Base-by-base conservation (phyloP, 2,329 filamentous ascomycete species). In the Pseudophaeomoniella oleicola region DNA sequence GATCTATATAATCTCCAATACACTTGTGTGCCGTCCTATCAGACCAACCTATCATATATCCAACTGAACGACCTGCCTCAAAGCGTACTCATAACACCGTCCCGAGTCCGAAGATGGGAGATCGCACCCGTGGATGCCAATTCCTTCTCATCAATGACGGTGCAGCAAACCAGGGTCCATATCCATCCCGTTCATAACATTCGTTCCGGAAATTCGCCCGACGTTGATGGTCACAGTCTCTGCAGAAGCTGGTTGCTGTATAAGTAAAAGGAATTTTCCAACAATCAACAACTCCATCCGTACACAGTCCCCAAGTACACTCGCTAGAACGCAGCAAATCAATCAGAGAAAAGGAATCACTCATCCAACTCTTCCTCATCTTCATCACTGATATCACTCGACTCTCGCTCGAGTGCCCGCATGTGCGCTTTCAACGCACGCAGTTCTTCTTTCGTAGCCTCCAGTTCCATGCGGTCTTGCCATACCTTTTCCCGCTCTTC, bases 341-440 rank as follows among this genome's bases (percentile, higher is more conserved):
- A 10, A 10, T 29, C 13, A 13, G 13, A 10, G 22, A 10, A 10
- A 29, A 10, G 22, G 10, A 10, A 6, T 32, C 30, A 32, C 14
- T 32, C 30, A 32, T 16, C 30, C 5, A 32, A 16, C 13, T n/a
- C 5, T 15, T 32, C 30, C 30, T 32, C 30, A 32, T 14, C 30
- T 5, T 14, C 30, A 13, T 29, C 10, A 29, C 13, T 13, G 13
- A 15, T 16, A 14, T 32, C 33, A 5, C 16, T 17, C 14, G 13
- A n/a, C 6, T 35, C 33, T 13, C n/a, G n/a, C n/a, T 36, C 34
- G 10, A 36, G 15, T n/a, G 15, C 19, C 16, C 11, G 6, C 18
- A 36, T n/a, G 18, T 59, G 54, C 42, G 58, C 52, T 41, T 62
- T 61, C 16, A 62, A 48, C 15, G 56, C 55, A 36, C 46, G 47